Conservation (phyloP, 1,139 yeast species). For the Zygosaccharomyces pseudobailii region DNA sequence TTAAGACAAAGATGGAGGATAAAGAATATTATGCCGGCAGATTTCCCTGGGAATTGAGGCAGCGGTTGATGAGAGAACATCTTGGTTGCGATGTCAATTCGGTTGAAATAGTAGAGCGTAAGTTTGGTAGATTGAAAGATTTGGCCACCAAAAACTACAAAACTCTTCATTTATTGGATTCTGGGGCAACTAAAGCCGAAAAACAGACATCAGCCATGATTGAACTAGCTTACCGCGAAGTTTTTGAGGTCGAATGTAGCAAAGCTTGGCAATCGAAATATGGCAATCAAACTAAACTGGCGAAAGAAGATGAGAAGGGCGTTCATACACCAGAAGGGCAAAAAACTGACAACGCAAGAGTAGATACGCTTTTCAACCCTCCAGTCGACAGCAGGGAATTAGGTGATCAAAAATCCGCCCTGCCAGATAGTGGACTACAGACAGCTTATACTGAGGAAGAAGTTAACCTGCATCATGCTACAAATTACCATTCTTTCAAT, state of each 20-base stretch:
- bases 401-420: slow-evolving; percentile 6
- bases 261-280: slow-evolving; percentile 42
- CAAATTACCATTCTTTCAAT: slow-evolving; percentile 63
- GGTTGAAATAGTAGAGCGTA: slow-evolving; percentile 76
- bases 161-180: slow-evolving; percentile 20
- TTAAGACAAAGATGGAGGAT: slow-evolving; percentile 77
- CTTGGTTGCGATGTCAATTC: slow-evolving; percentile 89
- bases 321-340: slow-evolving; percentile 15
- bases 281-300: slow-evolving; percentile 3
- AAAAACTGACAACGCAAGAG: slow-evolving; percentile 32
- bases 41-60: slow-evolving; percentile 84
- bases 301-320: not conserved
- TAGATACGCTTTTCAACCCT: slow-evolving; percentile 26
- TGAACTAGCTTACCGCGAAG: slow-evolving; percentile 67
- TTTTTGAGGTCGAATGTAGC: slow-evolving; percentile 44
- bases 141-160: slow-evolving; percentile 43
- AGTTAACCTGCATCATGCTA: not conserved
- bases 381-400: slow-evolving; percentile 6
- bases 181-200: slow-evolving; percentile 10
- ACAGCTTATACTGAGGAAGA: not conserved
- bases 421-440: slow-evolving; percentile 20
- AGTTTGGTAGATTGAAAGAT: slow-evolving; percentile 56
- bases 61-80: slow-evolving; percentile 94
- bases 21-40: slow-evolving; percentile 73
- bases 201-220: slow-evolving; percentile 58